phyloP scores from a whole-genome alignment of 176 grass and related monocot species.

The Eragrostis curvula region DNA sequence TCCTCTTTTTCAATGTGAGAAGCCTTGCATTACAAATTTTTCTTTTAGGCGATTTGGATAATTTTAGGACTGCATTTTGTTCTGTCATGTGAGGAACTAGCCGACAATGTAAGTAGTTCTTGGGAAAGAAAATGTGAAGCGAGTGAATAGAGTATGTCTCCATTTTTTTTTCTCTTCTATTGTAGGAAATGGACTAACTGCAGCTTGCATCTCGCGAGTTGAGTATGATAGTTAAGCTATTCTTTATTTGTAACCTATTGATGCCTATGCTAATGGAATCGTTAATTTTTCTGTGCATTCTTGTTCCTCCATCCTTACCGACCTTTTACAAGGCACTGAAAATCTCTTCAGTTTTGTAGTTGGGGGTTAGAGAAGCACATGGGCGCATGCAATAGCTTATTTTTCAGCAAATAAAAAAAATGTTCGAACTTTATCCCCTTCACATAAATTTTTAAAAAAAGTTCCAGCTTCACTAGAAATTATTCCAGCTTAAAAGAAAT shows the following conservation, averaged over 20 bases:
- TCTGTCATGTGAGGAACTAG: conserved; percentile 38
- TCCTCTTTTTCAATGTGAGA: conserved; percentile 30
- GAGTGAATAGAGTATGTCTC: conserved; percentile 52
- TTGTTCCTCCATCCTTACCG: background rate
- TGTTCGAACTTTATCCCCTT: too few relatives aligned
- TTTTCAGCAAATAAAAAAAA: too few relatives aligned
- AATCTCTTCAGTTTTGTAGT: too few relatives aligned
- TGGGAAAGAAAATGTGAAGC: conserved; percentile 50
- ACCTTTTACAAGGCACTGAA: background rate
- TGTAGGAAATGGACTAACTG: conserved; percentile 31
- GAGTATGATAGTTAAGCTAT: conserved; percentile 34
- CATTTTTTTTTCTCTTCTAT: conserved; percentile 8
- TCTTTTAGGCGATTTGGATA: conserved; percentile 30
- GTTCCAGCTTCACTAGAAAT: too few relatives aligned
- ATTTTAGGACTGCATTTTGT: conserved; percentile 39
- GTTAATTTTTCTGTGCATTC: conserved; percentile 1
- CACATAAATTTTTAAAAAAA: too few relatives aligned
- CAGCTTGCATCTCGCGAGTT: conserved; percentile 40
- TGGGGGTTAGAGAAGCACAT: too few relatives aligned
- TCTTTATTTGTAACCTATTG: conserved; percentile 42
- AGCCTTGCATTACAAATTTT: conserved; percentile 30
- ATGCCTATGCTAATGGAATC: conserved; percentile 28
- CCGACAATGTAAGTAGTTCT: conserved; percentile 53
- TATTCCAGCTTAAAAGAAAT: too few relatives aligned
- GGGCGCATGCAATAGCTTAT: too few relatives aligned